These are phyloP conservation scores for Aspergillaceae sp. DNA, from an alignment of 2,329 filamentous ascomycete genomes.

Conservation along the genomic window DNA sequence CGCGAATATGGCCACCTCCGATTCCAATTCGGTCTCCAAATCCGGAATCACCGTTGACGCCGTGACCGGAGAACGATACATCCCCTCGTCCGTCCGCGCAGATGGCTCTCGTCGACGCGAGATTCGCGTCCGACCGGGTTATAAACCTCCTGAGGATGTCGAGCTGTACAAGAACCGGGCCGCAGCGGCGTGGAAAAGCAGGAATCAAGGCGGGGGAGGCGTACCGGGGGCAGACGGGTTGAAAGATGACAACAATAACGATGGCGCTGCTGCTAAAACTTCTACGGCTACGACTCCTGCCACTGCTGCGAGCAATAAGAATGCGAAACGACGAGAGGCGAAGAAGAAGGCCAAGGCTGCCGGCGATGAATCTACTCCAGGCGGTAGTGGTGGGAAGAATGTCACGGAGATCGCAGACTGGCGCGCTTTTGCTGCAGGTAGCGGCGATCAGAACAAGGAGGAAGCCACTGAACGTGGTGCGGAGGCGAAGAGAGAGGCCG, in stretches of 20 bases:
- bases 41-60: slow-evolving; percentile 72
- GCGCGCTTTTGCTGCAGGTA: slow-evolving; percentile 16
- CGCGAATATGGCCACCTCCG: neutral
- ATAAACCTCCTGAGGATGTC: slow-evolving; percentile 88
- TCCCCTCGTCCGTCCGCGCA: slow-evolving; percentile 75
- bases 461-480: slow-evolving; percentile 2
- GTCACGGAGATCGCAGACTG: slow-evolving; percentile 24
- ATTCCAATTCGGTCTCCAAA: slow-evolving; percentile 37
- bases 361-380: slow-evolving; percentile 41
- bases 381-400: slow-evolving; percentile 12
- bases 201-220: slow-evolving; percentile 49
- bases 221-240: slow-evolving; percentile 63
- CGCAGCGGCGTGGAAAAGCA: slow-evolving; percentile 74
- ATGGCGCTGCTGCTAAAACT: slow-evolving; percentile 41
- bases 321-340: slow-evolving; percentile 68
- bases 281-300: slow-evolving; percentile 40
- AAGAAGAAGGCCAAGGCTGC: slow-evolving; percentile 54
- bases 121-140: slow-evolving; percentile 88
- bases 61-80: slow-evolving; percentile 70
- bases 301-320: slow-evolving; percentile 63
- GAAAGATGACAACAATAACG: slow-evolving; percentile 37
- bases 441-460: neutral
- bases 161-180: slow-evolving; percentile 92
- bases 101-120: slow-evolving; percentile 91
- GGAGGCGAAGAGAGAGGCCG: slow-evolving; percentile 15